Evolutionary conservation across 257 asterid genomes (phyloP).

Genomic region (Nemophila menziesii): DNA sequence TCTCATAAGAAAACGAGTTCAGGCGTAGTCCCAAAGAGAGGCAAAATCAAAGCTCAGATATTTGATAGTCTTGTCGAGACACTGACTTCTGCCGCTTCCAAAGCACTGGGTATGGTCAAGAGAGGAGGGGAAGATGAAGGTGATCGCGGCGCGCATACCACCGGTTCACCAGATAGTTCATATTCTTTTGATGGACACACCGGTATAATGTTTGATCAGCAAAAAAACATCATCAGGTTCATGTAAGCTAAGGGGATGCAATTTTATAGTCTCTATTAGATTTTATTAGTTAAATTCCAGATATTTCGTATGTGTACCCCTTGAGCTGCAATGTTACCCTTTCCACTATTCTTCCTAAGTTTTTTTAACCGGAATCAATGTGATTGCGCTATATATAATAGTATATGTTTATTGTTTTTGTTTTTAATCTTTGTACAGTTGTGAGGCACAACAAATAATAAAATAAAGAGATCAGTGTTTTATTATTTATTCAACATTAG

Average conservation of each 20-base stretch:
- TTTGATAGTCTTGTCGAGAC: conserved; percentile 34
- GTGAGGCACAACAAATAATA: too few relatives aligned
- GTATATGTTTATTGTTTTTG: background rate
- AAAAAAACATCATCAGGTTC: background rate
- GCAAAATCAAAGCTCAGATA: conserved; percentile 45
- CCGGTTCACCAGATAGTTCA: conserved; percentile 23
- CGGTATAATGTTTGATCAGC: conserved; percentile 5
- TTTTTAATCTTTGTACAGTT: background rate
- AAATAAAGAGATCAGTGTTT: too few relatives aligned
- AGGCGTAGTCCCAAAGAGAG: conserved; percentile 29
- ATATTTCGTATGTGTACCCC: background rate
- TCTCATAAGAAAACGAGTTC: background rate
- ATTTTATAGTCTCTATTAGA: background rate
- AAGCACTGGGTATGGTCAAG: conserved; percentile 11
- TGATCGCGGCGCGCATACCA: conserved; percentile 10
- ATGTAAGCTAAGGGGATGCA: background rate
- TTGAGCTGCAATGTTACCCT: background rate
- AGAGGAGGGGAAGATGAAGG: conserved; percentile 2
- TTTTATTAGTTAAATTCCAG: too few relatives aligned
- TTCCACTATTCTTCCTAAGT: background rate
- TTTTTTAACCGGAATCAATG: background rate
- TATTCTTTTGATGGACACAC: conserved; percentile 7
- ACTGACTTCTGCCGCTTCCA: conserved; percentile 22
- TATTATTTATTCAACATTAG: too few relatives aligned
- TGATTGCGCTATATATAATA: background rate